Evolutionary conservation across 768 basidiomycete species (phyloP), one percentile per base, ranked within the genome.

Genomic region (Podaxis sp.): DNA sequence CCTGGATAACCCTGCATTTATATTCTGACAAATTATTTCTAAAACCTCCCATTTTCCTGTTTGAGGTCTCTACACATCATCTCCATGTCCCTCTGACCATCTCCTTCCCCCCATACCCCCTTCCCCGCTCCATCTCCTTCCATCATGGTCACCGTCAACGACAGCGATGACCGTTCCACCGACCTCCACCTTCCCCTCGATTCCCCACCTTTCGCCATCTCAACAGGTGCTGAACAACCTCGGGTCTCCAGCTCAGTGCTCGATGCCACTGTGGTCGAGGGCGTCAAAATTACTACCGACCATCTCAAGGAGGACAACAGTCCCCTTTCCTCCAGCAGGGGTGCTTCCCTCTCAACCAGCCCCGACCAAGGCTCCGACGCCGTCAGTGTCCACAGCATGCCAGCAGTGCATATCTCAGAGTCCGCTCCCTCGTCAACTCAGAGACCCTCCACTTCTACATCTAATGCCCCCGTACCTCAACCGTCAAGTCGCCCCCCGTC

Each of bases 341-440:
- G 73, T 14, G 69, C 76, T 6, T 75, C 82, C 11, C 67, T 78
- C 27, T 74, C 79, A 18, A 75, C 73, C 1, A 67, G 70, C 56
- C 63, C 73, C 27, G 74, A 79, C 44, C 77, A 73, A 14, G 66
- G 69, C 38, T 74, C 76, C 0, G 87, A 88, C 63, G 73, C 75
- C 16, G 77, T 77, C 65, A 89, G 88, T 65, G 71, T 82, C 4
- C 86, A 82, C 62, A 87, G 84, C 64, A 76, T 87, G 65, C 86
- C 87, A 9, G 76, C 75, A 10, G 80, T 80, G 14, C 81, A 81
- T 66, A 78, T 85, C 63, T 78, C 74, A 47, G 75, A 71, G 57
- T 74, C 79, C 11, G 63, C 73, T 18, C 59, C 70, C 0, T 55
- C 70, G 23, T 64, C 72, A 4, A 64, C 64, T 9, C 64, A 70